Evolutionary conservation across 192 early-diverging fungal species (phyloP), one percentile per base, ranked within the genome.

Genomic region (Borealophlyctis nickersoniae): DNA sequence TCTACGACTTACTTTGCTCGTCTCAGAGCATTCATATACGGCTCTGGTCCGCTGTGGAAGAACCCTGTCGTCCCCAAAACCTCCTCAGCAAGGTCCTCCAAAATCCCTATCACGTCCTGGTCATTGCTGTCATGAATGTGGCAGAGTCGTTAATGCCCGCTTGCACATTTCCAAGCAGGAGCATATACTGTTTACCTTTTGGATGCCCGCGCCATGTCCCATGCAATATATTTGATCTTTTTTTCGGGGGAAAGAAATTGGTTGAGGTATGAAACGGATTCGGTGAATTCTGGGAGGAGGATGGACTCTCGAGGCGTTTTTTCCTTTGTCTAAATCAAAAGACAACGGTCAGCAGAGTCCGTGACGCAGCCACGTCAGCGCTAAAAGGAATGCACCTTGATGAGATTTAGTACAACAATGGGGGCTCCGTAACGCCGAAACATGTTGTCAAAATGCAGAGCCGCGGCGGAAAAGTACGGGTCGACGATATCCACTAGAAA

Each of bases 121-220:
- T 91, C 86, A 13, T 69, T 63, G 49, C 72, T 65, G 53, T n/a
- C n/a, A n/a, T n/a, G n/a, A n/a, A n/a, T n/a, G 27, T 54, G n/a
- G 27, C 14, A 11, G 53, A 54, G 27, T 23, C 53, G 16, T 11
- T 19, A 23, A 16, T 39, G 22, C 9, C 45, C 45, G n/a, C 9
- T n/a, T 48, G 45, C 45, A 35, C 29, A 27, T 23, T 63, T 22
- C 7, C 34, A 3, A 16, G 4, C 16, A 36, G n/a, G 5, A 53
- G 5, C 30, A 27, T 52, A 58, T 36, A 7, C 52, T 23, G 7
- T 31, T 29, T 69, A 82, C 77, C 85, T 93, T 74, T 96, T 97
- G 7, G 91, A 92, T 11, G 95, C 95, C 28, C 93, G 74, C 24
- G 96, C 94, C 96, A 99, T 99, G 73, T 99, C 96, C 93, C 94